Evolutionary conservation across 2,329 filamentous ascomycete genomes (phyloP), one percentile per base, ranked within the genome.

Genomic region (Colletotrichum tamarilloi): DNA sequence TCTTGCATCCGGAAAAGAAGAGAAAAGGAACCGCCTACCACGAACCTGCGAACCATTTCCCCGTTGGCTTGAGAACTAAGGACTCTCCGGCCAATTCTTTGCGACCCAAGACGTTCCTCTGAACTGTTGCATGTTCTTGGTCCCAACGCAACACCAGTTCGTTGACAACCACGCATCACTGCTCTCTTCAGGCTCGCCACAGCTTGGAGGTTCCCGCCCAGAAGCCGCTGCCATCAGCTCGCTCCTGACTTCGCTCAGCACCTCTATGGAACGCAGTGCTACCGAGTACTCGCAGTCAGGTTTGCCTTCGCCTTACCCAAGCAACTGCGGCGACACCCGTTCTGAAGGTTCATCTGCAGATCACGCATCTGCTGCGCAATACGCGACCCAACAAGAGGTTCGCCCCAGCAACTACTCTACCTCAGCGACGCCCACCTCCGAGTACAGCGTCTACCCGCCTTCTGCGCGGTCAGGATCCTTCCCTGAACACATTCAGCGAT

Each of bases 291-390:
- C 92, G 91, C 93, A 95, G 91, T 91, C 93, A 94, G 93, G 93
- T 95, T 94, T 94, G 93, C 92, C 88, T 84, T 91, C 91, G 88
- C 90, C 90, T 85, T 92, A 91, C 86, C 88, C 90, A 82, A 89
- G 87, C 86, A 88, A 87, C 84, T 88, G 88, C 85, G 89, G 86
- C 87, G 88, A 91, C 87, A 86, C 90, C 85, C 90, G 92, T 88
- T 95, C 95, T 95, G 94, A 97, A 93, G 92, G 89, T 84, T 90
- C 92, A 84, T 86, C 89, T 86, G 91, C 93, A 97, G 95, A 97
- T 93, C 94, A 94, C 89, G 89, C 93, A 86, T 94, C 95, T 94
- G 93, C 94, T 93, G 94, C 93, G 86, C 93, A 96, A 85, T 97
- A 97, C 86, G 89, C 93, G 79, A 91, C 92, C 80, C 93, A 94